A percentile compares a stretch with the other conserved stretches of the same genome.
Evolutionary conservation across 2,329 filamentous ascomycete genomes (phyloP).

Genomic region (Bipolaris zeicola): DNA sequence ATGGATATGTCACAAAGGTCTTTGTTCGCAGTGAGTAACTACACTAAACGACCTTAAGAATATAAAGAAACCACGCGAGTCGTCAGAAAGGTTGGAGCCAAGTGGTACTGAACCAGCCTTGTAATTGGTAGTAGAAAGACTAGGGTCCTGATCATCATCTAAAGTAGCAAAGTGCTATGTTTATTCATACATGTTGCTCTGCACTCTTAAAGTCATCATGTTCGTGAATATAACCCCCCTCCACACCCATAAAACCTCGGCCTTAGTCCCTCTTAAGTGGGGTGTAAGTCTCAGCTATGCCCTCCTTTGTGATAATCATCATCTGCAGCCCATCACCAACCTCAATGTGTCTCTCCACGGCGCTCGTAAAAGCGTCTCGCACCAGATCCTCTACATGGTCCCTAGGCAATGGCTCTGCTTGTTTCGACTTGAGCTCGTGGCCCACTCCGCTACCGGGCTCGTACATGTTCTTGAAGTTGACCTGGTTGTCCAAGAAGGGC

Average conservation of each 20-base stretch:
- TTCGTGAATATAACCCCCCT: slow-evolving; percentile 41
- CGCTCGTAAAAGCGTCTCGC: slow-evolving; percentile 96
- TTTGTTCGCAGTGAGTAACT: neutral
- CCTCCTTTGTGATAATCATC: slow-evolving; percentile 86
- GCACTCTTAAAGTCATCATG: slow-evolving; percentile 40
- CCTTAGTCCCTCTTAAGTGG: slow-evolving; percentile 71
- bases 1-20: neutral
- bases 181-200: slow-evolving; percentile 28
- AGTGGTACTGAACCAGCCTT: neutral
- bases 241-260: slow-evolving; percentile 15
- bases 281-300: slow-evolving; percentile 83
- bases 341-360: slow-evolving; percentile 98
- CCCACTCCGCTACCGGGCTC: slow-evolving; percentile 83
- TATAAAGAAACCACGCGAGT: neutral
- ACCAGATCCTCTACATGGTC: slow-evolving; percentile 83
- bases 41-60: neutral
- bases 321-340: slow-evolving; percentile 96
- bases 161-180: slow-evolving; percentile 17
- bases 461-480: slow-evolving; percentile 99
- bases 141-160: slow-evolving; percentile 1
- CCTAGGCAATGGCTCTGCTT: slow-evolving; percentile 70
- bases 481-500: slow-evolving; percentile 99
- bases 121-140: slow-evolving; percentile 4
- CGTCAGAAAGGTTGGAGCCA: neutral
- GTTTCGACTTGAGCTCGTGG: slow-evolving; percentile 75